Evolutionary conservation across 768 basidiomycete species (phyloP), one percentile per base, ranked within the genome.

Genomic region (Termitomyces sp.): DNA sequence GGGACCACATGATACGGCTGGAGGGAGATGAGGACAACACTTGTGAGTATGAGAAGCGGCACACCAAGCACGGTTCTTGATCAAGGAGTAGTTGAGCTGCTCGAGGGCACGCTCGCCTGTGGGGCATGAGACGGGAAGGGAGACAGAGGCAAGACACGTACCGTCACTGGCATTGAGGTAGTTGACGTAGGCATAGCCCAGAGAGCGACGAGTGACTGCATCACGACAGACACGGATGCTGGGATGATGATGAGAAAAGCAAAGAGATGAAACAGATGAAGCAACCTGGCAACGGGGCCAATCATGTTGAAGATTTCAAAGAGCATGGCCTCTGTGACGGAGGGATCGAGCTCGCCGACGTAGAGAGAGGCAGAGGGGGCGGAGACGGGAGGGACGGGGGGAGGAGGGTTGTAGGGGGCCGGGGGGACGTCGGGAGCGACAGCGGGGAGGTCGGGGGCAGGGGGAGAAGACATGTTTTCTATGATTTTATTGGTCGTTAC

Each of bases 291-390:
- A 65, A 99, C 97, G 52, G 96, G 97, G 54, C 97, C 97, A 76
- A 98, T 93, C 93, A 98, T 96, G 75, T 97, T 97, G 82, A 99
- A 99, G 72, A 99, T 98, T 81, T 99, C 97, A 71, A 98, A 99
- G 51, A 99, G 85, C 94, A 98, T 98, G 59, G 97, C 96, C 81
- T 99, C 97, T 37, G 95, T 93, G 75, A 99, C 97, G 65, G 91
- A 89, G 67, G 92, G 89, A 77, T 98, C 97, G 66, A 99, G 89
- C 79, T 99, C 97, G 59, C 97, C 97, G 63, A 99, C 97, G 76
- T 99, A 99, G 67, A 99, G 91, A 58, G 95, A 97, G 22, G 91
- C 92, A 47, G 91, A 93, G 18, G 91, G 91, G 56, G 88, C 80
- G 55, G 52, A 9, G 16, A 16, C 27, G 27, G 82, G 78, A n/a